Evolutionary conservation across 2,329 filamentous ascomycete species (phyloP).

Genomic region (Zasmidium angulare): DNA sequence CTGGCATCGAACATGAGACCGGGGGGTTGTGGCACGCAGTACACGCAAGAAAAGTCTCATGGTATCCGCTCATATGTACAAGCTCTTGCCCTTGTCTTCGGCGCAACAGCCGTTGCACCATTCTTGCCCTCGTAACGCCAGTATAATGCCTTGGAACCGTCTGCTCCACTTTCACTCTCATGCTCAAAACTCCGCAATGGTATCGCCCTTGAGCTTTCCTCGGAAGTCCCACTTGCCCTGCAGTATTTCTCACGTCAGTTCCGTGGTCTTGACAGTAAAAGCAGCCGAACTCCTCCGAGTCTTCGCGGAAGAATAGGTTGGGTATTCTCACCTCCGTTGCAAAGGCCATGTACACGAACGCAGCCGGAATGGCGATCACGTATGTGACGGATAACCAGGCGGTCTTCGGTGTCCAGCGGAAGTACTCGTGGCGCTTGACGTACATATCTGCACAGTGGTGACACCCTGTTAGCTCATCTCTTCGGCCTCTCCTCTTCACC

Average conservation of each 20-base stretch:
- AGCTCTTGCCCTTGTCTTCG: neutral
- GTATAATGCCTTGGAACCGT: constrained; percentile 1
- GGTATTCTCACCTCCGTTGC: constrained; percentile 74
- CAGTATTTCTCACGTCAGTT: neutral
- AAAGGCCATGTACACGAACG: constrained; percentile 71
- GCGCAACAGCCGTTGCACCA: neutral
- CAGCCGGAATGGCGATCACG: constrained; percentile 67
- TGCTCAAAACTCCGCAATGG: constrained; percentile 71
- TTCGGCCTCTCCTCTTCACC: neutral
- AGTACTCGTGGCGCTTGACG: constrained; percentile 86
- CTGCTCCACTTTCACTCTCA: constrained; percentile 2
- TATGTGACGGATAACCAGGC: constrained; percentile 79
- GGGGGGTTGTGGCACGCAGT: neutral
- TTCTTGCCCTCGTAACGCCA: neutral
- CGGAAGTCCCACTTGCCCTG: constrained; percentile 85
- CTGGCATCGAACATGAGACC: neutral
- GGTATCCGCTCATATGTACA: constrained; percentile 6
- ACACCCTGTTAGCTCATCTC: neutral
- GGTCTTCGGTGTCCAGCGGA: constrained; percentile 86
- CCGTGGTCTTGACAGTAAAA: neutral
- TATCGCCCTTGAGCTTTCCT: constrained; percentile 84
- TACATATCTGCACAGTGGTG: constrained; percentile 66
- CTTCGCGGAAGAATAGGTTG: neutral
- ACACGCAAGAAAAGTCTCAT: neutral
- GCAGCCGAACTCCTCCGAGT: too few species aligned